Conservation (phyloP, 768 basidiomycete genomes). For the Suillus placidus region DNA sequence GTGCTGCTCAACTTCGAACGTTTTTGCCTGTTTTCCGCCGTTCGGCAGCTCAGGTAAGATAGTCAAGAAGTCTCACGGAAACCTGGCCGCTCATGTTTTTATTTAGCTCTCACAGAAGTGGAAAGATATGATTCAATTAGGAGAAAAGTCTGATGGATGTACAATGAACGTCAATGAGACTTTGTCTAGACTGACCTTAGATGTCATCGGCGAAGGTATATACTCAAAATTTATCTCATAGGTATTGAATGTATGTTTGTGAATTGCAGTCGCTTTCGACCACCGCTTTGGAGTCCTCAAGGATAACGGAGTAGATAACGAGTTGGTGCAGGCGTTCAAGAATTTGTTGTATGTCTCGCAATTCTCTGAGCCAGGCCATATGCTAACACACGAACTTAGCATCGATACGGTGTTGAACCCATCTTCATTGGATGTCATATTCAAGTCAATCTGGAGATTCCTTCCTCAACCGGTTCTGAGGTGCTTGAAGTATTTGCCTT, state of each 20-base stretch:
- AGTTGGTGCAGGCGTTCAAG: constrained; percentile 20
- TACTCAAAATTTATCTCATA: neutral
- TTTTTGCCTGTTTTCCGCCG: constrained; percentile 30
- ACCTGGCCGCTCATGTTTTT: neutral
- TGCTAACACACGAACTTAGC: constrained; percentile 13
- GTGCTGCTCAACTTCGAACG: constrained; percentile 24
- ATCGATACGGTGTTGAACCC: constrained; percentile 28
- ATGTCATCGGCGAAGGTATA: constrained; percentile 33
- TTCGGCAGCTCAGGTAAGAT: constrained; percentile 21
- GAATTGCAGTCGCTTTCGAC: constrained; percentile 25
- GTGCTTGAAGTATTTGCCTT: constrained; percentile 32
- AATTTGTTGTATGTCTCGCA: constrained; percentile 18
- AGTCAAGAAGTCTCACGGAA: neutral
- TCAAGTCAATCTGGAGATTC: constrained; percentile 31
- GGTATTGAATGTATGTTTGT: neutral
- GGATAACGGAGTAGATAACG: constrained; percentile 13
- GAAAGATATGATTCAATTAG: constrained; percentile 23
- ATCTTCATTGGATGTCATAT: constrained; percentile 23
- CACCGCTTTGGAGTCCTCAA: constrained; percentile 25
- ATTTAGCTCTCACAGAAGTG: constrained; percentile 25
- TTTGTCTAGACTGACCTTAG: constrained; percentile 29
- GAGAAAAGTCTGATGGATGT: constrained; percentile 8
- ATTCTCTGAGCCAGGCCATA: neutral
- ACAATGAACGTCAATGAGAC: constrained; percentile 24
- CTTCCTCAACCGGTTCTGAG: constrained; percentile 29